A percentile compares a stretch with the other conserved stretches of the same genome.
Conservation (phyloP, 345 rosid species). For the Heritiera fomes region DNA sequence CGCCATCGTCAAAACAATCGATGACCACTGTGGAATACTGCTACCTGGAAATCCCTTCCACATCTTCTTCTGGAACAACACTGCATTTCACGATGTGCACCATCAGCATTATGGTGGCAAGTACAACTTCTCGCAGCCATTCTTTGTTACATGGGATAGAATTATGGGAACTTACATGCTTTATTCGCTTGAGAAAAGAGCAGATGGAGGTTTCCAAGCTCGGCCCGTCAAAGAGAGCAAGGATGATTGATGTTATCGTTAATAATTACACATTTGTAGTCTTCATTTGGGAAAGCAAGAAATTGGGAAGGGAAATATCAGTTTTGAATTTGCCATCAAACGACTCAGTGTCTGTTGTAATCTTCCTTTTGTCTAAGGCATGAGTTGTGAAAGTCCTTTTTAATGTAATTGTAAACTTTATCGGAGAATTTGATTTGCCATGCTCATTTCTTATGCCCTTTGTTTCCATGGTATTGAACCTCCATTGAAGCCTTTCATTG, state of each 20-base stretch:
- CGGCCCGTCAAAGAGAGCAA: slow-evolving; percentile 44
- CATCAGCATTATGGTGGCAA: slow-evolving; percentile 74
- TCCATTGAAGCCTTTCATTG: no score
- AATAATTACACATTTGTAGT: no score
- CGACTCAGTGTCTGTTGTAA: no score
- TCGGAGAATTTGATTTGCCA: no score
- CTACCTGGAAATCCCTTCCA: slow-evolving; percentile 82
- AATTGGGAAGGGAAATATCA: no score
- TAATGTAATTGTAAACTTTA: no score
- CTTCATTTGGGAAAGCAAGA: no score
- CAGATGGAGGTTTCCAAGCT: slow-evolving; percentile 51
- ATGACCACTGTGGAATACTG: slow-evolving; percentile 79
- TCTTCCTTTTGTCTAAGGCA: no score
- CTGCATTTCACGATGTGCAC: slow-evolving; percentile 82
- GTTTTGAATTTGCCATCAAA: no score
- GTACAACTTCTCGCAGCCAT: slow-evolving; percentile 84
- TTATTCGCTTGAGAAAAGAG: slow-evolving; percentile 63
- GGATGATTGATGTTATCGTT: slow-evolving; percentile 9
- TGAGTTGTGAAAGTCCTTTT: no score
- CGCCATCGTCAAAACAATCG: slow-evolving; percentile 66
- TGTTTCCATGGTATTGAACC: no score
- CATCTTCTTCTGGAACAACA: slow-evolving; percentile 63
- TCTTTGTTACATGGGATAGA: slow-evolving; percentile 73
- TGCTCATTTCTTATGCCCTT: no score
- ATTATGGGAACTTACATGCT: slow-evolving; percentile 82